phyloP scores from a whole-genome alignment of 2,329 filamentous ascomycete genomes.

The Westerdykella aurantiaca region DNA sequence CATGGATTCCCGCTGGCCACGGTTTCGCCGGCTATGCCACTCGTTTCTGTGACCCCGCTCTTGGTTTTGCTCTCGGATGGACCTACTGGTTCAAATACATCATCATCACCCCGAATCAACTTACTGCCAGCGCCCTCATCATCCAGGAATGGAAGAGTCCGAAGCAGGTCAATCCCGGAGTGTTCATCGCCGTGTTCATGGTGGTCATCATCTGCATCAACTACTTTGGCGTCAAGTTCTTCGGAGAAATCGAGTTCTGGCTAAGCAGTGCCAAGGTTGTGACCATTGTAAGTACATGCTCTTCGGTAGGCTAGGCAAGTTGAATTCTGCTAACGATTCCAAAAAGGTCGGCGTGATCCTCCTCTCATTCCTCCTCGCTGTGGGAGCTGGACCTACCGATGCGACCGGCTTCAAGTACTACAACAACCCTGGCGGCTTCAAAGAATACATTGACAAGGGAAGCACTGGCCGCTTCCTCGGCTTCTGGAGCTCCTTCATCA shows the following conservation, averaged over 20 bases:
- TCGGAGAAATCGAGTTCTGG: conserved; percentile 48
- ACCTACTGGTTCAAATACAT: conserved; percentile 66
- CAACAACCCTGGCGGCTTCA: conserved; percentile 42
- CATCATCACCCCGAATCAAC: conserved; percentile 77
- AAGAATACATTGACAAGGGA: conserved; percentile 32
- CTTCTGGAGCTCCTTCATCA: conserved; percentile 65
- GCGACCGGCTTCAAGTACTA: conserved; percentile 44
- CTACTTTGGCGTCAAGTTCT: conserved; percentile 54
- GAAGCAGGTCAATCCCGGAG: conserved; percentile 65
- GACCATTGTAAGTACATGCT: conserved; percentile 28
- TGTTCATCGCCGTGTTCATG: conserved; percentile 63
- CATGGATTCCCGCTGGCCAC: conserved; percentile 70
- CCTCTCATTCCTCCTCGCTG: conserved; percentile 40
- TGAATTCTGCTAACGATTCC: neutral
- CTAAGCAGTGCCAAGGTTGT: conserved; percentile 44
- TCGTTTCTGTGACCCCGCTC: conserved; percentile 71
- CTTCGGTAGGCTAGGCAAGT: neutral
- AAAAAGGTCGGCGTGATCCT: conserved; percentile 39
- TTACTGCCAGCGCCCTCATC: conserved; percentile 70
- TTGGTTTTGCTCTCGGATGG: conserved; percentile 72
- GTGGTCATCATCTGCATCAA: conserved; percentile 42
- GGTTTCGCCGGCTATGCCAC: conserved; percentile 79
- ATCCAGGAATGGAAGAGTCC: conserved; percentile 69
- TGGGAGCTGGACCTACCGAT: conserved; percentile 40
- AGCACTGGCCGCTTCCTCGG: conserved; percentile 40